A percentile compares a stretch with the other conserved stretches of the same genome.
phyloP scores from a whole-genome alignment of 352 stramenopile genomes.

The Globisporangium barbulae region DNA sequence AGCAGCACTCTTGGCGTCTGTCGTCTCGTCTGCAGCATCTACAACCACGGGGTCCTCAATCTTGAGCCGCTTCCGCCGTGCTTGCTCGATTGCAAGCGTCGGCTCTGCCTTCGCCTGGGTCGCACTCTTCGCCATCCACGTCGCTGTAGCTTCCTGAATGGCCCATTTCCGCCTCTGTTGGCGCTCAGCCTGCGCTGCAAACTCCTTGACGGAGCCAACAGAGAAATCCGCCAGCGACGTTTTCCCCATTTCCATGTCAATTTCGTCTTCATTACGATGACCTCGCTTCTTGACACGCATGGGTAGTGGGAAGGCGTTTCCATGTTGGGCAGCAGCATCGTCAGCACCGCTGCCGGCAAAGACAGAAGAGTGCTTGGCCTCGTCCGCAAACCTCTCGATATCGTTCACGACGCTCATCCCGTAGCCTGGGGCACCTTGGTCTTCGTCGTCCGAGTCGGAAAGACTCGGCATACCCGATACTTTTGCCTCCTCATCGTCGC shows the following conservation, averaged over 20 bases:
- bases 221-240: slow-evolving; percentile 32
- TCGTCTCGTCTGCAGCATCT: background rate
- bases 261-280: slow-evolving; percentile 16
- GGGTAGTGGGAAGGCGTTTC: slow-evolving; percentile 1
- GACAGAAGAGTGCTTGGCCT: background rate
- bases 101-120: slow-evolving; percentile 39
- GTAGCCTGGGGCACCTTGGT: background rate
- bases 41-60: background rate
- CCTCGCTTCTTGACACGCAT: slow-evolving; percentile 14
- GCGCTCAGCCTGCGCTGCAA: slow-evolving; percentile 22
- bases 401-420: slow-evolving; percentile 4
- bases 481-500: slow-evolving; percentile 7
- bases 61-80: slow-evolving; percentile 28
- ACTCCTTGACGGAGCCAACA: slow-evolving; percentile 23
- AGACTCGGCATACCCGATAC: background rate
- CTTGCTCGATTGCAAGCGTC: slow-evolving; percentile 41
- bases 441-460: background rate
- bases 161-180: slow-evolving; percentile 25
- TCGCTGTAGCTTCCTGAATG: slow-evolving; percentile 26
- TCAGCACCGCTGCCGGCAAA: background rate
- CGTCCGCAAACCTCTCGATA: slow-evolving; percentile 13
- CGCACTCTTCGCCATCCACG: slow-evolving; percentile 40
- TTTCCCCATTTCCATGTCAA: slow-evolving; percentile 21
- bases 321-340: slow-evolving; percentile 14
- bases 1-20: background rate